Base-by-base conservation (phyloP, 106 monocot genomes). In the Allium cepa region DNA sequence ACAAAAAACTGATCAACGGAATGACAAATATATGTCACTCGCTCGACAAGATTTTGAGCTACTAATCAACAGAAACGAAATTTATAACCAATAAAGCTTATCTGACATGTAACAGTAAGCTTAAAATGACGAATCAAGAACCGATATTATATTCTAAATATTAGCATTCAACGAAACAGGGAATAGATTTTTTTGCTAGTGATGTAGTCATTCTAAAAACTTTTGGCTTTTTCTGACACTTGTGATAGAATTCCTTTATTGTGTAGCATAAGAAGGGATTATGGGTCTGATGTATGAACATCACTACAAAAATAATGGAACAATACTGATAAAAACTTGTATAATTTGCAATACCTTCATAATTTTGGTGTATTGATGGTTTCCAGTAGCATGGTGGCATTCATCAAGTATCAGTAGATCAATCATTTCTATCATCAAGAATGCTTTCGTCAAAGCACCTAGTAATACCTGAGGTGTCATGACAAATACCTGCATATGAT, bases 161-260 rank as follows among this genome's bases (percentile, higher is more conserved):
- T n/a, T n/a, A n/a, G n/a, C n/a, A n/a, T n/a, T 22, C 22, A 22
- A 22, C 0, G 22, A 22, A 22, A 22, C 22, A 0, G 56, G 53
- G 47, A 72, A 83, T 80, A 56, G n/a, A 91, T 85, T 96, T 96
- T 96, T 80, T 83, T 62, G 77, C 71, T 59, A 22, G 22, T 49
- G 92, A 92, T 72, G 88, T 88, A 46, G 95, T 96, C 88, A 96
- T 88, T 56, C 95, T 91, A 74, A 96, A 88, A 64, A 96, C 66
- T 69, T 71, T 74, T 63, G 85, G 86, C 64, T 75, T 91, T 8
- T 65, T 52, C 18, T 46, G 46, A 69, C 79, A 73, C 4, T 53
- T 84, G 69, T 80, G 85, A 73, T 91, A 96, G 61, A 96, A 96
- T 73, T 91, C 95, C 94, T 95, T 60, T 3, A 74, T 60, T 27